Evolutionary conservation across 2,329 filamentous ascomycete genomes (phyloP).

Genomic region (Colletotrichum abscissum): DNA sequence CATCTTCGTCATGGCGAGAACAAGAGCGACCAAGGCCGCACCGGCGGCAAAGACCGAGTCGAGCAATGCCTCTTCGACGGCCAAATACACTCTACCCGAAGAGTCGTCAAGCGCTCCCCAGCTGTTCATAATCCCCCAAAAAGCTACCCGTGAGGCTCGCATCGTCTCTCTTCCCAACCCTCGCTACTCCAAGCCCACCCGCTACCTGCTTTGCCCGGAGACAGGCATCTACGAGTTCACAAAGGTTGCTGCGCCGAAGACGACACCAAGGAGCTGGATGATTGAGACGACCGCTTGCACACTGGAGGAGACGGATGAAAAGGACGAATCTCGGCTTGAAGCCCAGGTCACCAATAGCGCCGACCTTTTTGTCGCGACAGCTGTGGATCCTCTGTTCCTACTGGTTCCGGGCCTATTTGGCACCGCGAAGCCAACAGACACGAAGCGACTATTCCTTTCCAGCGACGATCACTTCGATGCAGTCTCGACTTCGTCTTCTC

Average conservation of each 20-base stretch:
- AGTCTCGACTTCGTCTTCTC: constrained; percentile 64
- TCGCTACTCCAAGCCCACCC: constrained; percentile 62
- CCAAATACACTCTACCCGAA: constrained; percentile 54
- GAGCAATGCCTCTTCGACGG: constrained; percentile 41
- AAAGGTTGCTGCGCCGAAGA: constrained; percentile 63
- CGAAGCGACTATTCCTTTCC: constrained; percentile 74
- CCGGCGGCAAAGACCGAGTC: constrained; percentile 45
- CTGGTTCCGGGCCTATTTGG: constrained; percentile 77
- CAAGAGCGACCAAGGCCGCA: constrained; percentile 56
- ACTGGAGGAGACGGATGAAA: constrained; percentile 37
- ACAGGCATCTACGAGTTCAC: constrained; percentile 75
- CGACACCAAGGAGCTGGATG: constrained; percentile 71
- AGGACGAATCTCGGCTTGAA: constrained; percentile 35
- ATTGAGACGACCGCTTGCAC: constrained; percentile 51
- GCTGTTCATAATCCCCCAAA: constrained; percentile 71
- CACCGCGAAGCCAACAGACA: constrained; percentile 54
- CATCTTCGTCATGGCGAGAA: constrained; percentile 57
- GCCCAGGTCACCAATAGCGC: constrained; percentile 69
- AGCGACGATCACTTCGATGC: constrained; percentile 79
- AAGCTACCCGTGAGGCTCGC: constrained; percentile 62
- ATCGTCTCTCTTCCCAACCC: constrained; percentile 72
- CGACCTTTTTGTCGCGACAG: constrained; percentile 85
- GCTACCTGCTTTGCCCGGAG: constrained; percentile 72
- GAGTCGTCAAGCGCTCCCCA: constrained; percentile 58
- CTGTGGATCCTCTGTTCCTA: constrained; percentile 86